Base-by-base conservation (phyloP, 225 moss, liverwort and hornwort species). In the Polytrichum formosum region DNA sequence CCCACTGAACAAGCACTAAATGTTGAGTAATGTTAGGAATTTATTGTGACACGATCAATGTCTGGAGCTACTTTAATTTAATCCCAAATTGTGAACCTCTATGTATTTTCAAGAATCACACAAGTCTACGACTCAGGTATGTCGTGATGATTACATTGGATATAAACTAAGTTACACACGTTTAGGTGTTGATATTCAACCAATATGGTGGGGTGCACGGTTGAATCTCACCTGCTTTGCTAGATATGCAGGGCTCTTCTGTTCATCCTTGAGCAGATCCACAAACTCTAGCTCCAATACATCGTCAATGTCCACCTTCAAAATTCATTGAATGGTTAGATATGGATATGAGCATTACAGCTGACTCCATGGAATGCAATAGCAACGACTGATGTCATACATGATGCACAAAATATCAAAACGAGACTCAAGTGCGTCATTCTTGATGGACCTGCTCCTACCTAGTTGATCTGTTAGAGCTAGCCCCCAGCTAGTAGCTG, bases 251-350 rank as follows among this genome's bases (percentile, higher is more conserved):
- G 77, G 74, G 7, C 53, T 70, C 4, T 1, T 30, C 10, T 59
- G 64, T 33, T 71, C 77, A 25, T 2, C 67, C 4, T 54, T 6
- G 5, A 61, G 67, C 62, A 68, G 29, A 72, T 74, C 68, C 71
- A 77, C 68, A 20, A 71, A 67, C 74, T 74, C 71, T 68, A 77
- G 58, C 71, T 81, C 56, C 6, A 81, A 28, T 28, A 77, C 74
- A 53, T 33, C 31, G 63, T 71, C 67, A 16, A 61, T 27, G 9
- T 81, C 81, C 67, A 81, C 74, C 77, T 77, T 56, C 68, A 53
- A 16, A 70, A 59, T 61, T 61, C 4, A 21, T 61, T 26, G 27
- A 27, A 61, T 61, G n/a, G 56, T 21, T 56, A 23, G 23, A 23
- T n/a, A 56, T 56, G 5, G 6, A 56, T 56, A 56, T 33, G 33